Percentiles rank a stretch among this genome's conserved stretches.
Evolutionary conservation across 78 protist genomes (phyloP).

Genomic region (Tieghemostelium lacteum): DNA sequence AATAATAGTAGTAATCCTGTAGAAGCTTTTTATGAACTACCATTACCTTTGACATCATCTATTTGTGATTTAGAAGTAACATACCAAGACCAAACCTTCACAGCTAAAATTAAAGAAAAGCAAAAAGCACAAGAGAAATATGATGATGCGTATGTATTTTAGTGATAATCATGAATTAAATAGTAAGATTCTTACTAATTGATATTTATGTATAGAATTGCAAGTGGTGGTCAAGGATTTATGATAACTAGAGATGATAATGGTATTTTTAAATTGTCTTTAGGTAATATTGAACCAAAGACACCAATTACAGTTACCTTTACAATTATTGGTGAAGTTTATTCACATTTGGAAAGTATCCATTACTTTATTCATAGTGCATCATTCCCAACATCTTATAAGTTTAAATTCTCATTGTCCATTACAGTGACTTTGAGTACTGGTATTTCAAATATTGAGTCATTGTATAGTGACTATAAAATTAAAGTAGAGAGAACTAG

Average conservation of each 20-base stretch:
- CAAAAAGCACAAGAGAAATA: conserved; percentile 30
- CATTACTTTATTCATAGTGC: conserved; percentile 23
- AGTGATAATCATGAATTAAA: too few species aligned
- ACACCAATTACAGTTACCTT: conserved; percentile 19
- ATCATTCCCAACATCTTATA: background rate
- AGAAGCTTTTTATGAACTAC: background rate
- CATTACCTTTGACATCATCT: background rate
- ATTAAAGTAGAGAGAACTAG: background rate
- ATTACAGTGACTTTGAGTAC: background rate
- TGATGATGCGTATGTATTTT: too few species aligned
- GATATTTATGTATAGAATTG: too few species aligned
- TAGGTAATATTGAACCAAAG: conserved; percentile 88
- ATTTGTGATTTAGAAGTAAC: background rate
- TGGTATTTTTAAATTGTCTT: background rate
- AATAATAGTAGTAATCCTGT: background rate
- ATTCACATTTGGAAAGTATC: background rate
- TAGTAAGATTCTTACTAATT: too few species aligned
- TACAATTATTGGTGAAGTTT: conserved; percentile 79
- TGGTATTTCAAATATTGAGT: background rate
- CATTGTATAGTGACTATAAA: background rate
- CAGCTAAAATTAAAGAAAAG: conserved; percentile 51
- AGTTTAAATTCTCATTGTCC: conserved; percentile 1
- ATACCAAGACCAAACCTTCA: conserved; percentile 7
- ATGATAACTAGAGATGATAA: background rate
- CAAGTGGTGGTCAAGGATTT: conserved; percentile 41